These are phyloP conservation scores for Curvularia spicifera DNA, from an alignment of 2,329 filamentous ascomycete species.

Conservation along the genomic window DNA sequence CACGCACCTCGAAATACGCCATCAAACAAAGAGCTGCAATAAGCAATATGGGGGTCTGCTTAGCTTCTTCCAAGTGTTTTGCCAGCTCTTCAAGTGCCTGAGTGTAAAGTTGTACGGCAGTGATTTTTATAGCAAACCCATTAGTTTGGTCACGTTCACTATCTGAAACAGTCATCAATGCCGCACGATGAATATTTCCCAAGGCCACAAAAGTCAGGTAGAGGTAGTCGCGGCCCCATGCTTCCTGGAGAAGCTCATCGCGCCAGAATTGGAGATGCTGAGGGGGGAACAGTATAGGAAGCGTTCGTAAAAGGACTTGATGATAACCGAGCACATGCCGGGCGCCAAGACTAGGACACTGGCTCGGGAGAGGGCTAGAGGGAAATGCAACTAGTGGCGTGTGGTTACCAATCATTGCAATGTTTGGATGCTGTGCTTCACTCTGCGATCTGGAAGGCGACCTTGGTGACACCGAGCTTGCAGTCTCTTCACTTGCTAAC, in stretches of 20 bases:
- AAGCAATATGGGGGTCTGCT: neutral
- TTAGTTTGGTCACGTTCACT: neutral
- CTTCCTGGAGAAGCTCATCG: neutral
- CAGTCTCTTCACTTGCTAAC: neutral
- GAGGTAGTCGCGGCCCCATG: neutral
- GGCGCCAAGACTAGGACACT: neutral
- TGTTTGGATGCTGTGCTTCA: neutral
- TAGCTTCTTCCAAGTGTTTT: neutral
- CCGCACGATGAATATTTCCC: neutral
- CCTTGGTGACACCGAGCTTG: neutral
- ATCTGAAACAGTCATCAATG: neutral
- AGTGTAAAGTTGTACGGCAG: neutral
- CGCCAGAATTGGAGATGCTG: neutral
- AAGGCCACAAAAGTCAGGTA: neutral
- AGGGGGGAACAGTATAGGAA: neutral
- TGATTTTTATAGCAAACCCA: neutral
- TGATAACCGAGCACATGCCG: neutral
- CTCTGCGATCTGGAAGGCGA: neutral
- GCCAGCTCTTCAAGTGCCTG: neutral
- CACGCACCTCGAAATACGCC: neutral
- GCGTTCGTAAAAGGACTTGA: neutral
- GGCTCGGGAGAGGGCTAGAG: neutral
- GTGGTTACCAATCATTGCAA: neutral
- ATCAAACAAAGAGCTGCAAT: neutral
- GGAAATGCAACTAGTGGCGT: neutral